Percentiles rank a stretch among this genome's conserved stretches.
These are phyloP conservation scores for Austroboletus rostrupii DNA, from an alignment of 1,284 basidiomycete genomes.

Conservation along the genomic window DNA sequence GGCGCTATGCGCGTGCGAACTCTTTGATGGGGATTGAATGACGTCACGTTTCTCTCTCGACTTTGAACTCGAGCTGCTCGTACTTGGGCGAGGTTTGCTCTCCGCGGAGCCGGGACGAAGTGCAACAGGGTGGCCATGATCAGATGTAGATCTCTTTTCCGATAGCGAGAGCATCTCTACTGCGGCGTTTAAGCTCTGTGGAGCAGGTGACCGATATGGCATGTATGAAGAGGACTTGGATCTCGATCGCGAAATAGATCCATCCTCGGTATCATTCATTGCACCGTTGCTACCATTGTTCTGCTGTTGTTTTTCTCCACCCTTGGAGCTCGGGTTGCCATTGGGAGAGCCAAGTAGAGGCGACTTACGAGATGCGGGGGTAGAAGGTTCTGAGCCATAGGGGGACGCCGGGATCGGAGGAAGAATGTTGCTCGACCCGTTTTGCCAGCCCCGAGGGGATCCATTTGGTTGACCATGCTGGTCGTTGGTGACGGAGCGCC, in stretches of 20 bases:
- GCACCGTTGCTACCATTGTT: slow-evolving; percentile 15
- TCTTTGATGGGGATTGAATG: slow-evolving; percentile 41
- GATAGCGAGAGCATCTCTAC: slow-evolving; percentile 52
- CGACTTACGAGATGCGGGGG: slow-evolving; percentile 33
- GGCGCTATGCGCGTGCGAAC: slow-evolving; percentile 33
- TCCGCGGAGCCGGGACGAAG: slow-evolving; percentile 19
- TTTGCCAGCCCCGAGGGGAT: slow-evolving; percentile 21
- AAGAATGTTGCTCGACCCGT: slow-evolving; percentile 28
- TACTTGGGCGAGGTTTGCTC: slow-evolving; percentile 30
- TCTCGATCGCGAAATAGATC: slow-evolving; percentile 29
- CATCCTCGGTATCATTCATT: slow-evolving; percentile 28
- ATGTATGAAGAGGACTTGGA: slow-evolving; percentile 50
- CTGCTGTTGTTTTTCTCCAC: slow-evolving; percentile 20
- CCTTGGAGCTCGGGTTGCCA: slow-evolving; percentile 26
- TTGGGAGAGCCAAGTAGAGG: slow-evolving; percentile 22
- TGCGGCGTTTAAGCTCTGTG: slow-evolving; percentile 56
- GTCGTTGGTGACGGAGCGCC: slow-evolving; percentile 32
- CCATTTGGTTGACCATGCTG: slow-evolving; percentile 27
- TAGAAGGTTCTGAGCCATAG: slow-evolving; percentile 35
- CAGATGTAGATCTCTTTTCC: slow-evolving; percentile 36
- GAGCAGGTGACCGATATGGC: slow-evolving; percentile 42
- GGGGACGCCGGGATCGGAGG: slow-evolving; percentile 37
- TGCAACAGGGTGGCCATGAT: slow-evolving; percentile 26
- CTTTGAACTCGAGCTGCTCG: slow-evolving; percentile 28
- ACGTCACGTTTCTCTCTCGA: slow-evolving; percentile 30